phyloP scores from a whole-genome alignment of 192 early-diverging fungal genomes.

The Coemansia sp. region DNA sequence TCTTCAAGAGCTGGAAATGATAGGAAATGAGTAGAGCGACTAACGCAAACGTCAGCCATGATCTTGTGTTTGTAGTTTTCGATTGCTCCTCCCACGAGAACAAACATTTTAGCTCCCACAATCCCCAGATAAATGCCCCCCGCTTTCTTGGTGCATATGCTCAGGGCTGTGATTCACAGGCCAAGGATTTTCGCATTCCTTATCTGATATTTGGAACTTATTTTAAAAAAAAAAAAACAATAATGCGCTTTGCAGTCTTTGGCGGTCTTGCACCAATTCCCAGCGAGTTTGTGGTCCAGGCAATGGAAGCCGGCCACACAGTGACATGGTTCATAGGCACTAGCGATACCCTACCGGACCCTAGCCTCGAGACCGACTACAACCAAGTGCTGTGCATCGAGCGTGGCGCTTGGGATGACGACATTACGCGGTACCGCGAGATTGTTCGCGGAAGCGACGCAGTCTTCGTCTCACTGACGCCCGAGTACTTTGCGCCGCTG shows the following conservation, averaged over 20 bases:
- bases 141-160: too few species aligned
- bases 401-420: conserved; percentile 21
- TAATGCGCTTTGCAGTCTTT: conserved; percentile 44
- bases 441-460: conserved; percentile 18
- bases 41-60: too few species aligned
- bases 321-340: conserved; percentile 30
- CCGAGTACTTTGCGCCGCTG: conserved; percentile 19
- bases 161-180: too few species aligned
- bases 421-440: conserved; percentile 19
- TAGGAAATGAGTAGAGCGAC: too few species aligned
- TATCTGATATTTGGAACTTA: not conserved
- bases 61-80: too few species aligned
- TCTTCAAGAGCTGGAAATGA: too few species aligned
- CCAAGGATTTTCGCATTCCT: too few species aligned
- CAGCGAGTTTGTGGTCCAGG: conserved; percentile 32
- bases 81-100: too few species aligned
- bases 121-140: too few species aligned
- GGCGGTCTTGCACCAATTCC: conserved; percentile 30
- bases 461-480: conserved; percentile 30
- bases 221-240: not conserved
- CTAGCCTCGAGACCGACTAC: conserved; percentile 21
- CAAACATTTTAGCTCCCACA: too few species aligned
- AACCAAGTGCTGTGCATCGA: conserved; percentile 20
- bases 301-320: conserved; percentile 22
- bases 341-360: conserved; percentile 22